Conservation (phyloP, 2,329 filamentous ascomycete genomes). For the Emericellopsis atlantica region DNA sequence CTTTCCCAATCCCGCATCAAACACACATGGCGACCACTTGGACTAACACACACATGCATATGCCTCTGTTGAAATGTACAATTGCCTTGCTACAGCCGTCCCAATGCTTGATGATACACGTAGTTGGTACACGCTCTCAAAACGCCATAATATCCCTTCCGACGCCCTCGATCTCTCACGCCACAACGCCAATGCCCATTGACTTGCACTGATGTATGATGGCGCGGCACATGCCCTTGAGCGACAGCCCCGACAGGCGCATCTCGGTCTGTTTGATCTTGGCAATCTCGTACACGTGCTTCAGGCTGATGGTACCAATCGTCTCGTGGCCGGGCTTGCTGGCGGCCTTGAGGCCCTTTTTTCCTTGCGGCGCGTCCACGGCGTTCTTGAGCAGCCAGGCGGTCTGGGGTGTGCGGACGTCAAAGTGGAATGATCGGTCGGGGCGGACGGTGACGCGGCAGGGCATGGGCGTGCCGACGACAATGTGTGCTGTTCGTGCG, state of each 20-base stretch:
- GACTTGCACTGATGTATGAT: conserved; percentile 66
- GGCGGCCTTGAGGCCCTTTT: conserved; percentile 69
- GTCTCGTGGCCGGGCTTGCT: conserved; percentile 61
- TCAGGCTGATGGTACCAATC: conserved; percentile 78
- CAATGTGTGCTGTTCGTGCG: conserved; percentile 78
- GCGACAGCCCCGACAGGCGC: conserved; percentile 56
- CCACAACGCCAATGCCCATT: conserved; percentile 59
- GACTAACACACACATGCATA: background rate
- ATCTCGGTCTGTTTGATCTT: conserved; percentile 82
- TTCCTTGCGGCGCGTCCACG: conserved; percentile 57
- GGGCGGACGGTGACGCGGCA: conserved; percentile 84
- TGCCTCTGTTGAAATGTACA: background rate
- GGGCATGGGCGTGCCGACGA: conserved; percentile 72
- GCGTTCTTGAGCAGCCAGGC: conserved; percentile 80
- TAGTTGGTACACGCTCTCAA: background rate
- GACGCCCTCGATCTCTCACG: conserved; percentile 23
- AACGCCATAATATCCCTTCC: background rate
- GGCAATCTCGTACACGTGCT: conserved; percentile 96
- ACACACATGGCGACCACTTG: too few species aligned
- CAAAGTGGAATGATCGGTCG: conserved; percentile 87
- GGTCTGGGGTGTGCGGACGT: conserved; percentile 87
- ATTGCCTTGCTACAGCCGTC: background rate
- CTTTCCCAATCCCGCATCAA: too few species aligned
- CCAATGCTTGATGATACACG: background rate
- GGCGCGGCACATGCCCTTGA: conserved; percentile 61